Conservation (phyloP, 1,284 basidiomycete species). For the Ceratobasidium theobromae region DNA sequence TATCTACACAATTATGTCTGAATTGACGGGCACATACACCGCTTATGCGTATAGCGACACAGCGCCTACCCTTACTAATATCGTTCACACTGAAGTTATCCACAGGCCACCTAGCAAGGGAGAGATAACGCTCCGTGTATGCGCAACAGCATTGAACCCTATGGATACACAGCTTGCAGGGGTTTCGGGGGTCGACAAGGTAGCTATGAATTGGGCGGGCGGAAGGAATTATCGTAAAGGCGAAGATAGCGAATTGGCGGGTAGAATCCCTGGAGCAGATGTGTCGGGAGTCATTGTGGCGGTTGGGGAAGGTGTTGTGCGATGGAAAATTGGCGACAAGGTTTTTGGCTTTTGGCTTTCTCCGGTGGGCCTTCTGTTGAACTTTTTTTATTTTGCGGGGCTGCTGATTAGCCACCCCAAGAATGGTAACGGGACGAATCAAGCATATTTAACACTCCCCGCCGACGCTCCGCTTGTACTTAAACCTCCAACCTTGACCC, state of each 20-base stretch:
- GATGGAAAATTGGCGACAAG: neutral
- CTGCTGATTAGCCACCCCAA: neutral
- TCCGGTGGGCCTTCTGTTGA: neutral
- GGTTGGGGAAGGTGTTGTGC: neutral
- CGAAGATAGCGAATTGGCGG: neutral
- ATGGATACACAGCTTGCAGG: constrained; percentile 8
- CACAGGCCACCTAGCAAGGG: neutral
- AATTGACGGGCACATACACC: neutral
- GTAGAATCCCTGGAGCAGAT: neutral
- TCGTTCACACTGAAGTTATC: neutral
- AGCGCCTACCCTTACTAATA: neutral
- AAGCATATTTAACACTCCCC: neutral
- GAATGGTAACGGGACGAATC: constrained; percentile 3
- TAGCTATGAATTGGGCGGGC: neutral
- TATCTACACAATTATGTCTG: neutral
- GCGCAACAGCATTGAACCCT: neutral
- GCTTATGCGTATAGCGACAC: neutral
- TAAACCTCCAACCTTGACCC: neutral
- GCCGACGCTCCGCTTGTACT: neutral
- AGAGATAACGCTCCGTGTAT: neutral
- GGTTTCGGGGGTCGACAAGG: neutral
- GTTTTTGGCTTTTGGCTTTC: neutral
- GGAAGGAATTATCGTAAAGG: neutral
- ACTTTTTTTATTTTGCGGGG: neutral
- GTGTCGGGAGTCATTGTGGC: neutral